These are phyloP conservation scores for Oryza meridionalis DNA, from an alignment of 176 grass and related monocot species.

Conservation along the genomic window DNA sequence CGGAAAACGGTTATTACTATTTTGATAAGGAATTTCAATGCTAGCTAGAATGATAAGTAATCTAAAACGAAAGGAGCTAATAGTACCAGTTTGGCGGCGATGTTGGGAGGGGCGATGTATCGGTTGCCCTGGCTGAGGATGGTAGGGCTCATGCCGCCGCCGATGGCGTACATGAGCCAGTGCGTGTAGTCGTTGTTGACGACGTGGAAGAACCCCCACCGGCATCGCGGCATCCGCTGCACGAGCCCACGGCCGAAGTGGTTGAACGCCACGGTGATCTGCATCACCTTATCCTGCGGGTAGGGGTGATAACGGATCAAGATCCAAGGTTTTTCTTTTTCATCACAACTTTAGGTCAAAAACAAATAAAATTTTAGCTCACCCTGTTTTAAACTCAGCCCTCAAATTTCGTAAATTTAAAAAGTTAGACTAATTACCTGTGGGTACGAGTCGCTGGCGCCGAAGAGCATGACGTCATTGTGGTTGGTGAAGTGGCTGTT, in stretches of 20 bases:
- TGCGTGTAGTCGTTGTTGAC: constrained; percentile 86
- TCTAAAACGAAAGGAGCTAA: background rate
- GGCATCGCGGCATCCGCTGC: constrained; percentile 84
- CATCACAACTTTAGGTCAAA: too few species aligned
- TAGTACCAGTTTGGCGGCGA: constrained; percentile 54
- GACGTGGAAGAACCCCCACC: constrained; percentile 67
- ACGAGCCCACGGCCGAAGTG: constrained; percentile 85
- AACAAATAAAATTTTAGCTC: too few species aligned
- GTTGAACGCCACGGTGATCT: constrained; percentile 80
- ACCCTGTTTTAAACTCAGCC: too few species aligned
- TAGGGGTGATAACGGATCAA: background rate
- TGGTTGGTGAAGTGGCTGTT: constrained; percentile 76
- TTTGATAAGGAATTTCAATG: too few species aligned
- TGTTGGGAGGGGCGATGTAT: constrained; percentile 64
- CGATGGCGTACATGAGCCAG: constrained; percentile 79
- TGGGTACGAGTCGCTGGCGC: constrained; percentile 50
- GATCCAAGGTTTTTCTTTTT: too few species aligned
- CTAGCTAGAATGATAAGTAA: too few species aligned
- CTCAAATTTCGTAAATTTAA: too few species aligned
- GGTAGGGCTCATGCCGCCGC: constrained; percentile 59
- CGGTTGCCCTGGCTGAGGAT: constrained; percentile 82
- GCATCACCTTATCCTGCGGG: constrained; percentile 61
- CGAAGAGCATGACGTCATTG: constrained; percentile 90
- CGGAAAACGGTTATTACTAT: too few species aligned
- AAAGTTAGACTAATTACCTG: background rate